Evolutionary conservation across 1,139 yeast species (phyloP).

Genomic region (Nakaseomyces nivariensis): DNA sequence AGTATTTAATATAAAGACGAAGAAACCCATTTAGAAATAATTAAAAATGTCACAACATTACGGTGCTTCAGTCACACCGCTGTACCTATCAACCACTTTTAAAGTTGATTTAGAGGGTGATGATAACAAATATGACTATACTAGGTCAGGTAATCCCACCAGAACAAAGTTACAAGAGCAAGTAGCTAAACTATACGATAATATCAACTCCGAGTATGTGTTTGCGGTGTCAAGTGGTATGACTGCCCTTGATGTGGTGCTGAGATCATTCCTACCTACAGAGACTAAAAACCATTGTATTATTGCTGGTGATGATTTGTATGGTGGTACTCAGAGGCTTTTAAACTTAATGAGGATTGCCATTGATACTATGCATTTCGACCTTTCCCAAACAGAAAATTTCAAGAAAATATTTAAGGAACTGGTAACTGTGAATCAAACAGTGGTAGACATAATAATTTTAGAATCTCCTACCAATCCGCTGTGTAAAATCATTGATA

Average conservation of each 20-base stretch:
- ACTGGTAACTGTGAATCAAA: conserved; percentile 31
- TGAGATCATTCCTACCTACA: conserved; percentile 48
- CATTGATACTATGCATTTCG: conserved; percentile 56
- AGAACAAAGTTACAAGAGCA: conserved; percentile 72
- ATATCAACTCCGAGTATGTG: conserved; percentile 59
- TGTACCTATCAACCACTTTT: conserved; percentile 89
- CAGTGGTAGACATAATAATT: conserved; percentile 38
- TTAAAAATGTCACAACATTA: not conserved
- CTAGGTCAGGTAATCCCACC: conserved; percentile 93
- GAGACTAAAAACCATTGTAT: conserved; percentile 24
- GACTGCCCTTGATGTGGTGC: conserved; percentile 82
- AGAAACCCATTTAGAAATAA: too few relatives aligned
- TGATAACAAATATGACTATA: conserved; percentile 77
- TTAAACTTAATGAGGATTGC: conserved; percentile 61
- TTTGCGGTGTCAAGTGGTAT: conserved; percentile 84
- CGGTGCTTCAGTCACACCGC: conserved; percentile 69
- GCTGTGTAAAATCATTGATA: conserved; percentile 75
- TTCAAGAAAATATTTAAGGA: conserved; percentile 32
- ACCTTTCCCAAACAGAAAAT: conserved; percentile 58
- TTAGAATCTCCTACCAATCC: conserved; percentile 92
- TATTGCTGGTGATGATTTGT: conserved; percentile 85
- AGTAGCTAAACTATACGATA: conserved; percentile 45
- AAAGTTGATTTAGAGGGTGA: conserved; percentile 62
- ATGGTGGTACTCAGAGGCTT: conserved; percentile 86
- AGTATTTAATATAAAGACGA: too few relatives aligned